Percentiles rank a stretch among this genome's conserved stretches.
Conservation (phyloP, 2,329 filamentous ascomycete genomes). For the Elsinoe arachidis region DNA sequence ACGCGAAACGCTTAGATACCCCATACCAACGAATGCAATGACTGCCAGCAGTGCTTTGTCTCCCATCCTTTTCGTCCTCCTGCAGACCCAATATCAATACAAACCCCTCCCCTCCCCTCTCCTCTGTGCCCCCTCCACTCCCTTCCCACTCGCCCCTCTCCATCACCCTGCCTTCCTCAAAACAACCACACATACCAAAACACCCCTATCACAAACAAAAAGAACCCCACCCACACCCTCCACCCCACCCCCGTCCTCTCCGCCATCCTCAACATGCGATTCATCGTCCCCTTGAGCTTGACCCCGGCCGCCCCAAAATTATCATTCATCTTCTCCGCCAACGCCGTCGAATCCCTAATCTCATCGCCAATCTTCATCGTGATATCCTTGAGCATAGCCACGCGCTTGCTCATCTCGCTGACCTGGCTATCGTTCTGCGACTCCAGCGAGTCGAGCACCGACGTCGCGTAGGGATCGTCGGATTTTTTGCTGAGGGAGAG, state of each 20-base stretch:
- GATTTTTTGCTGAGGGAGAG: conserved; percentile 45
- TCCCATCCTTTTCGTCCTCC: too few species aligned
- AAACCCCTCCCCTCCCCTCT: background rate
- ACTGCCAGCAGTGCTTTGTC: background rate
- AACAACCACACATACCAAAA: conserved; percentile 91
- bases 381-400: conserved; percentile 81
- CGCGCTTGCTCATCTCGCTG: conserved; percentile 83
- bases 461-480: conserved; percentile 63
- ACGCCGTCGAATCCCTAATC: conserved; percentile 78
- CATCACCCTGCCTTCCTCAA: background rate
- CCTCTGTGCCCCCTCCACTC: background rate
- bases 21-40: conserved; percentile 12
- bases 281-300: conserved; percentile 85
- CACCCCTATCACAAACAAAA: conserved; percentile 62
- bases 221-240: conserved; percentile 89
- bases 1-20: conserved; percentile 2
- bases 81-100: too few species aligned
- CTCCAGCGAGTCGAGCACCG: conserved; percentile 86
- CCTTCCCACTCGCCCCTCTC: background rate
- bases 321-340: conserved; percentile 94
- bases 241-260: conserved; percentile 89
- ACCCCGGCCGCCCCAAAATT: conserved; percentile 78
- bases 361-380: conserved; percentile 90
- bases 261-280: conserved; percentile 92
- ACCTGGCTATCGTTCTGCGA: conserved; percentile 90